Percentiles rank a stretch among this genome's conserved stretches.
These are phyloP conservation scores for Ganoderma meredithae DNA, from an alignment of 1,284 basidiomycete genomes.

Conservation along the genomic window DNA sequence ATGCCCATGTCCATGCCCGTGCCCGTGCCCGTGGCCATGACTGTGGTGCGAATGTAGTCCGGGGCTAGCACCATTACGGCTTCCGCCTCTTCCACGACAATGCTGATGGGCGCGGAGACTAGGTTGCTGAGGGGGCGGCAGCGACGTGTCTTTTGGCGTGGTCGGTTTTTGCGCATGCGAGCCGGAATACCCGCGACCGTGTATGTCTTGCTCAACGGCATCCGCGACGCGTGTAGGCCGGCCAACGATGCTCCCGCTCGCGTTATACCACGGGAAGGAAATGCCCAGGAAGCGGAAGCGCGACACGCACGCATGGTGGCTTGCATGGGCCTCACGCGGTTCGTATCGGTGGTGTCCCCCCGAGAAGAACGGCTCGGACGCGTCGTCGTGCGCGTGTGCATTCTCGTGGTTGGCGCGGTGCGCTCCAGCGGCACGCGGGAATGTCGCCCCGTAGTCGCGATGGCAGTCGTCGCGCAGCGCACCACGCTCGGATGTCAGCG, in stretches of 20 bases:
- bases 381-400: slow-evolving; percentile 15
- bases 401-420: slow-evolving; percentile 18
- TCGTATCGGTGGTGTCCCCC: slow-evolving; percentile 56
- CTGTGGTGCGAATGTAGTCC: background rate
- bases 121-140: background rate
- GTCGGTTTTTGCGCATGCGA: background rate
- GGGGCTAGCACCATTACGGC: slow-evolving; percentile 4
- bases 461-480: background rate
- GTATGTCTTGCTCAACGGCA: slow-evolving; percentile 10
- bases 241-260: background rate
- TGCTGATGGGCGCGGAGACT: background rate
- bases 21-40: slow-evolving; percentile 30
- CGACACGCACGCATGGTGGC: slow-evolving; percentile 45
- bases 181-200: slow-evolving; percentile 19
- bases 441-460: background rate
- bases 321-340: slow-evolving; percentile 42
- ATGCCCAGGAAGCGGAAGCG: slow-evolving; percentile 26
- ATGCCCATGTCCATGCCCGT: slow-evolving; percentile 39
- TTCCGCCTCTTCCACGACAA: background rate
- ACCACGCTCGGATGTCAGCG: background rate
- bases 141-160: background rate
- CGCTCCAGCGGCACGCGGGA: background rate
- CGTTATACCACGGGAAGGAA: slow-evolving; percentile 16
- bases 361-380: slow-evolving; percentile 35
- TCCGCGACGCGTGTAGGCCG: background rate